Evolutionary conservation across 1,284 basidiomycete genomes (phyloP), one percentile per base, ranked within the genome.

Genomic region (Pyrrhoderma lamaoense): DNA sequence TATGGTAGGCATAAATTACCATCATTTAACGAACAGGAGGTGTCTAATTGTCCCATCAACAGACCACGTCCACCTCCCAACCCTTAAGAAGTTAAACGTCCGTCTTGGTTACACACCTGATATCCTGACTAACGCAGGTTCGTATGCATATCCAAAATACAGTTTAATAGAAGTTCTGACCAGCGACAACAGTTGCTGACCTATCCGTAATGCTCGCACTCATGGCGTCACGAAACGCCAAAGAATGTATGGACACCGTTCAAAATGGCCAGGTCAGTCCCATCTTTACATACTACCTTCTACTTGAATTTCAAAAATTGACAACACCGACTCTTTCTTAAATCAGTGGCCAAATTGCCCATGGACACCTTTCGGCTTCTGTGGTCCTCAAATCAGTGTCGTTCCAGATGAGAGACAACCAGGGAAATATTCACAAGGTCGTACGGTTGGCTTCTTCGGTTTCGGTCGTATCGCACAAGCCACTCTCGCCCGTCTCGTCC

Each of bases 381-480:
- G 83, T 58, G 92, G 91, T 0, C 85, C 84, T 0, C 86, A 91
- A 62, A 66, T 89, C 7, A 84, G 82, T 64, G 54, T 51, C 5
- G 60, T 66, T 48, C 63, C 69, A 47, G 67, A 65, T 45, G 67
- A 76, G 0, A 61, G 67, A 0, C 64, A 74, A 39, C 71, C 77
- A 11, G 74, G 75, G 1, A 34, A 61, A 66, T 7, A 34, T 59
- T 59, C 61, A 60, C 66, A 53, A 16, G 42, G 47, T 1, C 43
- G 47, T 21, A 73, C 64, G 0, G 79, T 85, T 2, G 93, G 93
- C 0, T 96, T 98, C 70, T 71, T 97, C 35, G 94, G 95, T 8
- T 97, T 97, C 61, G 95, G 94, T 4, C 83, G 93, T 44, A 96
- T 95, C 59, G 81, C 90, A 0, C 89, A 92, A 59, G 83, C 84